Evolutionary conservation across 306 rosid species (phyloP).

Genomic region (Glycine soja): DNA sequence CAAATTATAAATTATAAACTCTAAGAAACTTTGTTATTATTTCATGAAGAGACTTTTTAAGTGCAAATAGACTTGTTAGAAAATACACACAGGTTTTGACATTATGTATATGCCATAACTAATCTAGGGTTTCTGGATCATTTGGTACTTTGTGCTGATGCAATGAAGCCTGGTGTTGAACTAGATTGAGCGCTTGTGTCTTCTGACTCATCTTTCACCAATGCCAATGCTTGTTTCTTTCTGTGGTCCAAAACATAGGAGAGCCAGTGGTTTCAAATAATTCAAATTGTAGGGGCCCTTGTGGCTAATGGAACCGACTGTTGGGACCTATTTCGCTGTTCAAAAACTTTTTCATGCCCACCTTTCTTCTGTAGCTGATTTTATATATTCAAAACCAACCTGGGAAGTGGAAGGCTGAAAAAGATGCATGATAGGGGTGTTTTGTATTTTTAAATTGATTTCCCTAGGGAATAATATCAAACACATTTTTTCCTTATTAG

Average conservation of each 20-base stretch:
- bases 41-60: neutral
- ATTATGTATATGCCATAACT: neutral
- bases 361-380: neutral
- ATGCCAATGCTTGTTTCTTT: conserved; percentile 33
- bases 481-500: neutral
- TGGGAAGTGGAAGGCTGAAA: conserved; percentile 15
- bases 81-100: neutral
- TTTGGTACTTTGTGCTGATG: conserved; percentile 31
- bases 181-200: neutral
- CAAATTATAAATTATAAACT: neutral
- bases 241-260: conserved; percentile 30
- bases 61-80: conserved; percentile 33
- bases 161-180: conserved; percentile 24
- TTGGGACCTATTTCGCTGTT: conserved; percentile 15
- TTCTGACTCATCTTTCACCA: neutral
- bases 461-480: conserved; percentile 7
- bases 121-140: neutral
- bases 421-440: neutral
- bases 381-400: neutral
- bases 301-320: conserved; percentile 20
- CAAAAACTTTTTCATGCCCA: neutral
- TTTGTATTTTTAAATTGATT: conserved; percentile 23
- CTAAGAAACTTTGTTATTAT: neutral
- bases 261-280: conserved; percentile 32
- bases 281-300: conserved; percentile 33